Evolutionary conservation across 768 basidiomycete genomes (phyloP), one percentile per base, ranked within the genome.

Genomic region (Dentipellis fragilis): DNA sequence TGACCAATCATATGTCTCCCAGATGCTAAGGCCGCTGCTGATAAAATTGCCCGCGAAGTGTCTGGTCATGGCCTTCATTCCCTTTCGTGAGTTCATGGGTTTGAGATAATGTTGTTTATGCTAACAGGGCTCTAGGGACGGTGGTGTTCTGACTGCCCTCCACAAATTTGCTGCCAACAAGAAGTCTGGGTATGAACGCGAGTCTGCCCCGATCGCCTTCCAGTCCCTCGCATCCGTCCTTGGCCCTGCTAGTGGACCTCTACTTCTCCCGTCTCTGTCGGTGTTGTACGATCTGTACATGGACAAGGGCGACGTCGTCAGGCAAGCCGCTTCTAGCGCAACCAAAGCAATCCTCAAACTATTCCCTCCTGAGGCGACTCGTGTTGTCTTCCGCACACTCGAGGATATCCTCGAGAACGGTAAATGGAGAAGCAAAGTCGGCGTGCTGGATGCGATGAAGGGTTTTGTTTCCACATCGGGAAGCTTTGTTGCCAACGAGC

Each of bases 381-480:
- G 80, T 29, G 63, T 80, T 54, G 80, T 87, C 7, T 90, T 89
- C 62, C 75, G 81, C 42, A 71, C 75, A 22, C 76, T 97, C 23
- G 86, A 87, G 64, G 75, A 75, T 29, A 80, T 94, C 58, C 68
- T 97, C 21, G 87, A 91, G 54, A 78, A 77, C 50, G 91, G 90
- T 48, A 95, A 96, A 72, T 98, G 95, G 95, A 80, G 85, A 60
- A 83, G 87, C 56, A 97, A 97, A 75, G 86, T 96, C n/a, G 93
- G 89, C 14, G 90, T 85, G 7, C 73, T 98, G 35, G 93, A 96
- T 62, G 83, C 92, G 2, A 79, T 97, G 66, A 90, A 84, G 66
- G 72, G 68, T 46, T 85, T 93, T 59, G 86, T 86, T 34, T 73
- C 73, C 45, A 74, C 80, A 14, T 86, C 88, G 52, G 79, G 78